Base-by-base conservation (phyloP, 2,329 filamentous ascomycete genomes). In the Alternaria dauci region DNA sequence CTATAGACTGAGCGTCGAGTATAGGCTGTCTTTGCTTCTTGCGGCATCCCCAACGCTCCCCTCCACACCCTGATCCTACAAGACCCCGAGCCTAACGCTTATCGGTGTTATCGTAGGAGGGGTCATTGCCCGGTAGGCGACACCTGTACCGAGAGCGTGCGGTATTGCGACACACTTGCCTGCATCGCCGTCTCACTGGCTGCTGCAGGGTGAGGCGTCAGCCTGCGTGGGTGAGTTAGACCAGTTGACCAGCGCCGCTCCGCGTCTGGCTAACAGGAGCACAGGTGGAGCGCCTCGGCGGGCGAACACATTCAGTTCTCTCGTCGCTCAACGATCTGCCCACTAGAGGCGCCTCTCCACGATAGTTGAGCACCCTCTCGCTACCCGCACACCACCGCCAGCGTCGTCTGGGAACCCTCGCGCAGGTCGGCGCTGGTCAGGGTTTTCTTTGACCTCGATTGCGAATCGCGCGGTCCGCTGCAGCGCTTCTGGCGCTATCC, bases 31-130 rank as follows among this genome's bases (percentile, higher is more conserved):
- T 60, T 66, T 69, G 66, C 67, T 70, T 69, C 41, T 69, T 70
- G 55, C 61, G 61, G 59, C 61, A 63, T 59, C 59, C 59, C 51
- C 57, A 62, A 62, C 60, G 58, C 61, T 63, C 54, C 48, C 57
- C 66, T 70, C 69, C 61, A 50, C 66, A 66, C 57, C 66, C 59
- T 65, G 67, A 70, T 70, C 61, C 48, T 58, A 55, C 56, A 59
- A 51, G 54, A 58, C 66, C 55, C 63, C 53, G 58, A 57, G 62
- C 51, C 66, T 72, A 75, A 68, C 61, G 67, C 70, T 68, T 70
- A 66, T 71, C 70, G 69, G 56, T 67, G 68, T 70, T 70, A 72
- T 72, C 70, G 66, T 53, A 63, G 61, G 68, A 67, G 68, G 64
- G 69, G 67, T 56, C 50, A n/a, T 23, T 34, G 55, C 52, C 62